Evolutionary conservation across 495 filamentous ascomycete genomes (phyloP).

Genomic region (Alectoria sarmentosa): DNA sequence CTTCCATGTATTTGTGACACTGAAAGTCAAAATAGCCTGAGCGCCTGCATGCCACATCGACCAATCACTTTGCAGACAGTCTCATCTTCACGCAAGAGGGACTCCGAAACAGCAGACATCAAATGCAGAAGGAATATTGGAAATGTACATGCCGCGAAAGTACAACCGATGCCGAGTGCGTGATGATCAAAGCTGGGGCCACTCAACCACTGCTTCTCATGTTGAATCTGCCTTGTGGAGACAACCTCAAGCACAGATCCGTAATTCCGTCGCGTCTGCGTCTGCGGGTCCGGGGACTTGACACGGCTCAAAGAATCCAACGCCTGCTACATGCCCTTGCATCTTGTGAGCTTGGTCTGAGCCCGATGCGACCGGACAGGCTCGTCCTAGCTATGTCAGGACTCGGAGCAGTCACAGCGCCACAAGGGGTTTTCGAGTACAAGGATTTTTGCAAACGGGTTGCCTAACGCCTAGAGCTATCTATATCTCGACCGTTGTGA

Average conservation of each 20-base stretch:
- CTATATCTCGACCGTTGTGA: background rate
- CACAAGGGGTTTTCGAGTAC: background rate
- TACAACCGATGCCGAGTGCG: background rate
- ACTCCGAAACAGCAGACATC: background rate
- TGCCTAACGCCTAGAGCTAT: background rate
- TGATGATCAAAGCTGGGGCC: background rate
- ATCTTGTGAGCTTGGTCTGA: background rate
- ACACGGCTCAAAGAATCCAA: constrained; percentile 1
- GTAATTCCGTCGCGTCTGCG: constrained; percentile 13
- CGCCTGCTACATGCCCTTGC: background rate
- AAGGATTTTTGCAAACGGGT: background rate
- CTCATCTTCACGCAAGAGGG: background rate
- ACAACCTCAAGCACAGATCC: constrained; percentile 4
- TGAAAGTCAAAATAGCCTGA: background rate
- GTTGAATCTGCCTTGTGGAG: background rate
- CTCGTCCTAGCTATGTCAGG: background rate
- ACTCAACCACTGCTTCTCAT: background rate
- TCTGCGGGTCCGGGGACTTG: constrained; percentile 4
- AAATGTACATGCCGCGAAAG: background rate
- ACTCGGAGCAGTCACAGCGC: background rate
- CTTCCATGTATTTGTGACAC: background rate
- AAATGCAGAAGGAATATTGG: background rate
- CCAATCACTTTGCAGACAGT: background rate
- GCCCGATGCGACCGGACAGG: constrained; percentile 15
- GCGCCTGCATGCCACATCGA: constrained; percentile 1